Conservation (phyloP, 2,329 filamentous ascomycete species). For the Pestalotiopsis sp. region DNA sequence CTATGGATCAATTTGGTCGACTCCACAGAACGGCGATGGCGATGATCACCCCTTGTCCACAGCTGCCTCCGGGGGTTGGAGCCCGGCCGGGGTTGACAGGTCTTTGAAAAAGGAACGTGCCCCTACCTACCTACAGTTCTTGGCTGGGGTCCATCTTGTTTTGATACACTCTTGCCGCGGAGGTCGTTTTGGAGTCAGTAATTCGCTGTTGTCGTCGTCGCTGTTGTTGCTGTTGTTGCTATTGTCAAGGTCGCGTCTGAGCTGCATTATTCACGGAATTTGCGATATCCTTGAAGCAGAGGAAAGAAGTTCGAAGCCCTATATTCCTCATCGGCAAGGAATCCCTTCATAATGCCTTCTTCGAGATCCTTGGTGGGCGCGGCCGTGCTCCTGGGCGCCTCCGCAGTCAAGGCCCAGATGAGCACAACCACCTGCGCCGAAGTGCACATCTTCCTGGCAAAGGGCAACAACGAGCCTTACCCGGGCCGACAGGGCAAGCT, state of each 20-base stretch:
- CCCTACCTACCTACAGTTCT: not conserved
- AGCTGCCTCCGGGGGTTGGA: not conserved
- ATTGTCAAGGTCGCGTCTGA: not conserved
- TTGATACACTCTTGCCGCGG: not conserved
- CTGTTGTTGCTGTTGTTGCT: not conserved
- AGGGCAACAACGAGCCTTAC: conserved; percentile 38
- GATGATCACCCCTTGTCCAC: not conserved
- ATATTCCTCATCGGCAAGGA: not conserved
- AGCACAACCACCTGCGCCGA: conserved; percentile 18
- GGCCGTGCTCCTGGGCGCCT: not conserved
- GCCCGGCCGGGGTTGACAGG: not conserved
- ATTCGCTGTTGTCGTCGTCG: not conserved
- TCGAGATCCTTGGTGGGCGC: not conserved
- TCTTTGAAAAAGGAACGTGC: not conserved
- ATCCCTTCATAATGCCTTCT: not conserved
- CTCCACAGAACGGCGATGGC: not conserved
- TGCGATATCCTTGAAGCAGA: no score
- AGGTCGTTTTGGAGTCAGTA: not conserved
- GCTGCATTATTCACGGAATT: no score
- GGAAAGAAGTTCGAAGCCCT: not conserved
- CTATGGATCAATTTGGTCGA: not conserved
- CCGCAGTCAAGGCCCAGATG: not conserved
- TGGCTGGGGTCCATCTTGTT: not conserved
- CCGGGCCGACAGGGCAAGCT: conserved; percentile 35
- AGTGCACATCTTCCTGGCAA: conserved; percentile 27